Percentiles rank a stretch among this genome's conserved stretches.
Evolutionary conservation across 2,329 filamentous ascomycete species (phyloP).

Genomic region (Pezizomycotina sp.): DNA sequence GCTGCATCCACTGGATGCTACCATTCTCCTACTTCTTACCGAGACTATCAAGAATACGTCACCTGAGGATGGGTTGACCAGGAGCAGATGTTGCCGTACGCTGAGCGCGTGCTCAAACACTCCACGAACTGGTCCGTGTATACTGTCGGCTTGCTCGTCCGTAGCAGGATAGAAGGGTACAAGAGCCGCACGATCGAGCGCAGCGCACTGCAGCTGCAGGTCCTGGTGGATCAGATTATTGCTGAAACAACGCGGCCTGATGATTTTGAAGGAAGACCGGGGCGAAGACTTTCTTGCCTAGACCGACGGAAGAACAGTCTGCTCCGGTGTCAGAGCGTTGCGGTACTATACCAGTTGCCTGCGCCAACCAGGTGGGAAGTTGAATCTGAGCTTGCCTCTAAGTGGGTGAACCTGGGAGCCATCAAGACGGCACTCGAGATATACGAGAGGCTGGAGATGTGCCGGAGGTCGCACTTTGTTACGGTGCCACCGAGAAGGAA

Average conservation of each 20-base stretch:
- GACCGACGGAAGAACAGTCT: constrained; percentile 48
- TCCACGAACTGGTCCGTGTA: constrained; percentile 97
- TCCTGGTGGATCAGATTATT: constrained; percentile 86
- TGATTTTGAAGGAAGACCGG: constrained; percentile 54
- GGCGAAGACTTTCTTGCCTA: constrained; percentile 40
- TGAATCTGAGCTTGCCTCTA: constrained; percentile 76
- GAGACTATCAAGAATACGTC: constrained; percentile 84
- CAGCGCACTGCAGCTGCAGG: constrained; percentile 80
- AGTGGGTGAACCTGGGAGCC: constrained; percentile 83
- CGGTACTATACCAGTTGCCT: constrained; percentile 62
- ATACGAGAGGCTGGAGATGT: constrained; percentile 81
- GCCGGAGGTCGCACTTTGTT: constrained; percentile 86
- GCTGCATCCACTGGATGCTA: constrained; percentile 68
- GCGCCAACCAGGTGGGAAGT: constrained; percentile 85
- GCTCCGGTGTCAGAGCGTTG: constrained; percentile 62
- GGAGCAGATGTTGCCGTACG: constrained; percentile 89
- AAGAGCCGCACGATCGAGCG: constrained; percentile 74
- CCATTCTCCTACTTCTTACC: constrained; percentile 61
- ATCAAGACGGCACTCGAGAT: constrained; percentile 84
- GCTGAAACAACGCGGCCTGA: constrained; percentile 50
- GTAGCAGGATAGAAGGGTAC: constrained; percentile 79
- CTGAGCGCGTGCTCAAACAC: constrained; percentile 68
- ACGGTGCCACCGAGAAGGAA: constrained; percentile 62
- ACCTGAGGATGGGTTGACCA: constrained; percentile 65
- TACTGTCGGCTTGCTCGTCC: constrained; percentile 76